Percentiles rank a stretch among this genome's conserved stretches.
phyloP scores from a whole-genome alignment of 805 yeast species.

The Schwanniomyces occidentalis region DNA sequence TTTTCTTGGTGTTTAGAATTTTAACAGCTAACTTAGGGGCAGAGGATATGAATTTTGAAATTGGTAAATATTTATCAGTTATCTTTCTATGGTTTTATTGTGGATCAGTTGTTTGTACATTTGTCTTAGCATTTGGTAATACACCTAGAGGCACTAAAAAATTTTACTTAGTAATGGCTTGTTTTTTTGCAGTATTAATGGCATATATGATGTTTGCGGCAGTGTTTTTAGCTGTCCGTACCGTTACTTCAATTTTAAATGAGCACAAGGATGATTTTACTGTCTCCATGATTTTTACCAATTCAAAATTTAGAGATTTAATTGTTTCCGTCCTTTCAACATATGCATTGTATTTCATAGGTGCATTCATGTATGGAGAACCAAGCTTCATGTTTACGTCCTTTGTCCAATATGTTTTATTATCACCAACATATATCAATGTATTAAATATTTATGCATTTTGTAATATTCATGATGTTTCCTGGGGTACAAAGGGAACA shows the following conservation, averaged over 20 bases:
- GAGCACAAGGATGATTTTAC: constrained; percentile 43
- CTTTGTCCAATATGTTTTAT: constrained; percentile 75
- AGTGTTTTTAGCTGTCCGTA: constrained; percentile 70
- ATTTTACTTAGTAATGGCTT: constrained; percentile 72
- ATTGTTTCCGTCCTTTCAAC: constrained; percentile 86
- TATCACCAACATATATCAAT: constrained; percentile 89
- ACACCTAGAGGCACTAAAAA: constrained; percentile 87
- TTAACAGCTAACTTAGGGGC: constrained; percentile 77
- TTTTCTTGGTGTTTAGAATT: constrained; percentile 86
- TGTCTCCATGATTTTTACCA: constrained; percentile 52
- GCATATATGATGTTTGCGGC: constrained; percentile 87
- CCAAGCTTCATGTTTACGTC: constrained; percentile 94
- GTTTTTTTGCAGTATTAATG: constrained; percentile 86
- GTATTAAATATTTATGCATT: constrained; percentile 92
- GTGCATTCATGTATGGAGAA: constrained; percentile 79
- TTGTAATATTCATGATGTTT: constrained; percentile 92
- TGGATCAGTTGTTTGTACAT: constrained; percentile 77
- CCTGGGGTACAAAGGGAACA: constrained; percentile 97
- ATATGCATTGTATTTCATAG: constrained; percentile 73
- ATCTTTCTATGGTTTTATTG: constrained; percentile 84
- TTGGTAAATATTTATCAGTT: constrained; percentile 77
- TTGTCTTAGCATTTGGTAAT: constrained; percentile 89
- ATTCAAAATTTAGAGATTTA: constrained; percentile 79
- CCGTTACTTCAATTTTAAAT: constrained; percentile 58
- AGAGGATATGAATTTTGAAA: constrained; percentile 57